A percentile compares a stretch with the other conserved stretches of the same genome.
Evolutionary conservation across 1,284 basidiomycete genomes (phyloP).

Genomic region (Ceratorhiza oryzae-sativae): DNA sequence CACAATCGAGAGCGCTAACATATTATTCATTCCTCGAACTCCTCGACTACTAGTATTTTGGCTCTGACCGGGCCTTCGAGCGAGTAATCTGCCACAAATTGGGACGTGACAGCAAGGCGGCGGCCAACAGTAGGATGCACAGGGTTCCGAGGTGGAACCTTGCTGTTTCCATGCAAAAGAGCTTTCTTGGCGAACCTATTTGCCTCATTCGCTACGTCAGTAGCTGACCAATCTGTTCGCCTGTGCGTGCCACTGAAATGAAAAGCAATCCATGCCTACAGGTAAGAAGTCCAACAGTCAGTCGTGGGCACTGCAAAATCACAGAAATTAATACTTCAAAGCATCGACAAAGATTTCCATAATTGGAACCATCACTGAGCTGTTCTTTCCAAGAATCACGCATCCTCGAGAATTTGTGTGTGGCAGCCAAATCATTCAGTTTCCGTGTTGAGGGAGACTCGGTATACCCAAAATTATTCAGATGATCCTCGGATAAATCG

Average conservation of each 20-base stretch:
- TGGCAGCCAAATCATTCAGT: not conserved
- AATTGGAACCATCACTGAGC: not conserved
- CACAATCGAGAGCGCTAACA: not conserved
- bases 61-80: constrained; percentile 8
- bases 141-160: not conserved
- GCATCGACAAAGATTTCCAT: not conserved
- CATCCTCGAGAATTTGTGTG: not conserved
- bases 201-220: constrained; percentile 8
- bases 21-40: not conserved
- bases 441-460: not conserved
- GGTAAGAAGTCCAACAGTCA: not conserved
- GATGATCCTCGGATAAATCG: not conserved
- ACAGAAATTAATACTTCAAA: not conserved
- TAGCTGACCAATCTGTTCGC: constrained; percentile 10
- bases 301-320: not conserved
- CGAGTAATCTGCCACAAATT: constrained; percentile 1
- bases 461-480: not conserved
- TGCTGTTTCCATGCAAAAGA: not conserved
- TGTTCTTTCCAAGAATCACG: constrained; percentile 10
- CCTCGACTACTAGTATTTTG: not conserved
- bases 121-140: constrained; percentile 1
- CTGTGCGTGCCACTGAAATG: constrained; percentile 8
- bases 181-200: not conserved
- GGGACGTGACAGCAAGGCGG: constrained; percentile 1
- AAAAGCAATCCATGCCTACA: constrained; percentile 3